Evolutionary conservation across 2,329 filamentous ascomycete species (phyloP).

Genomic region (Phoma sp.): DNA sequence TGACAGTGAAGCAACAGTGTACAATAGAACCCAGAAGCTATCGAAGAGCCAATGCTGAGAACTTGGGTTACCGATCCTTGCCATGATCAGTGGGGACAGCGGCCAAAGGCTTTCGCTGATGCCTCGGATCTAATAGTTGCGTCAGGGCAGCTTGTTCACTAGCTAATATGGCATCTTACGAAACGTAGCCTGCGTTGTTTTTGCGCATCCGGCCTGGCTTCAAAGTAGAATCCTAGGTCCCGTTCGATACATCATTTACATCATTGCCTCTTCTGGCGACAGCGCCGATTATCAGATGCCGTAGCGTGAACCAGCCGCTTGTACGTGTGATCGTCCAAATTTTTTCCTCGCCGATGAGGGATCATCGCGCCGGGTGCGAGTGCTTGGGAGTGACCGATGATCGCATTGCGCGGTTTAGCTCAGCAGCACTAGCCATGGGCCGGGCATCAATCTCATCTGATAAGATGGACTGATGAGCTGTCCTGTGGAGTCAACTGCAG

Average conservation of each 20-base stretch:
- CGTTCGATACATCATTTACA: constrained; percentile 9
- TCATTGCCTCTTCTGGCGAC: constrained; percentile 23
- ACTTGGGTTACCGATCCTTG: constrained; percentile 16
- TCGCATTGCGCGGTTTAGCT: constrained; percentile 19
- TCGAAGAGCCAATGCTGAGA: constrained; percentile 20
- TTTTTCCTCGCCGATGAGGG: constrained; percentile 15
- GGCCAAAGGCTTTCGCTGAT: constrained; percentile 34
- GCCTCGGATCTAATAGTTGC: constrained; percentile 42
- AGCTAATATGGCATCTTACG: constrained; percentile 12
- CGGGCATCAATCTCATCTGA: constrained; percentile 33
- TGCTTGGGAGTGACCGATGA: constrained; percentile 15
- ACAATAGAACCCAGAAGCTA: constrained; percentile 27
- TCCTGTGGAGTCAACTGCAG: constrained; percentile 1
- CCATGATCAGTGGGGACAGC: constrained; percentile 17
- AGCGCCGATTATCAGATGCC: constrained; percentile 23
- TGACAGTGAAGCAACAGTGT: constrained; percentile 25
- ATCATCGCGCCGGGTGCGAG: constrained; percentile 24
- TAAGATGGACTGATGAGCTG: constrained; percentile 34
- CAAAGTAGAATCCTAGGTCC: constrained; percentile 13
- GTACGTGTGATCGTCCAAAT: constrained; percentile 20
- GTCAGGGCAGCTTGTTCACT: constrained; percentile 4
- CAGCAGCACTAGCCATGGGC: constrained; percentile 11
- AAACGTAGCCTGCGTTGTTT: constrained; percentile 15
- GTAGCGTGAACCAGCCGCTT: constrained; percentile 4
- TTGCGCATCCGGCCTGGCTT: constrained; percentile 8